Conservation (phyloP, 176 grass and related monocot species). For the Paspalum notatum region DNA sequence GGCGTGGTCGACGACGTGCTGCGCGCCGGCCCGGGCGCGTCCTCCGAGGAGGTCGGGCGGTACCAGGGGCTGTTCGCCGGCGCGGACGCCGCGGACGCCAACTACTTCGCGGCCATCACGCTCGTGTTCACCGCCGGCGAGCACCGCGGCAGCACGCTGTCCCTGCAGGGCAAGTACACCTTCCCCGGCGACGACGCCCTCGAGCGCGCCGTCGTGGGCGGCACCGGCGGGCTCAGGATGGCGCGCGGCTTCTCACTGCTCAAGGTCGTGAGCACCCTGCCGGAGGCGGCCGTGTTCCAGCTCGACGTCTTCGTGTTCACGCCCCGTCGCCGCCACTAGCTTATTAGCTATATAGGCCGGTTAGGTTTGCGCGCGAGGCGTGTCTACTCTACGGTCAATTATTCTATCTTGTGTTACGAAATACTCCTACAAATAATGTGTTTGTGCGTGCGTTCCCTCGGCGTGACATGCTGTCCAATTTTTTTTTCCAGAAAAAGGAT, state of each 20-base stretch:
- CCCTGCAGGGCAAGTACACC: slow-evolving; percentile 11
- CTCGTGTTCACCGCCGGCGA: slow-evolving; percentile 31
- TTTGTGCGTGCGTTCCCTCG: no score
- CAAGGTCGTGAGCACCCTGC: neutral
- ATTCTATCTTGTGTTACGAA: no score
- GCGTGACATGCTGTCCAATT: no score
- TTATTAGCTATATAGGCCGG: neutral
- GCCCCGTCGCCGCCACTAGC: neutral
- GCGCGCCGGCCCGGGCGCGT: neutral
- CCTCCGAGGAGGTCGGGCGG: slow-evolving; percentile 15
- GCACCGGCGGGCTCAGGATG: slow-evolving; percentile 40
- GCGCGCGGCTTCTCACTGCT: slow-evolving; percentile 15
- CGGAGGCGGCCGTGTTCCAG: slow-evolving; percentile 10
- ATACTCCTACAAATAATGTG: no score
- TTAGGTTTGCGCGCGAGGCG: neutral
- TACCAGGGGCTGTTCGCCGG: slow-evolving; percentile 36
- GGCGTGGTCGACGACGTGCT: slow-evolving; percentile 39
- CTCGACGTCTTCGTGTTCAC: slow-evolving; percentile 23
- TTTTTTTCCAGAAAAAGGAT: no score
- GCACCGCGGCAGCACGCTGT: slow-evolving; percentile 32
- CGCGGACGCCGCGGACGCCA: neutral
- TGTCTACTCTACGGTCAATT: neutral
- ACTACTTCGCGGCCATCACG: neutral
- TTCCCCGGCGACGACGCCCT: neutral
- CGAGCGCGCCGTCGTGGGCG: slow-evolving; percentile 32